phyloP scores from a whole-genome alignment of 2,329 filamentous ascomycete species.

The Sporothrix euskadiensis region DNA sequence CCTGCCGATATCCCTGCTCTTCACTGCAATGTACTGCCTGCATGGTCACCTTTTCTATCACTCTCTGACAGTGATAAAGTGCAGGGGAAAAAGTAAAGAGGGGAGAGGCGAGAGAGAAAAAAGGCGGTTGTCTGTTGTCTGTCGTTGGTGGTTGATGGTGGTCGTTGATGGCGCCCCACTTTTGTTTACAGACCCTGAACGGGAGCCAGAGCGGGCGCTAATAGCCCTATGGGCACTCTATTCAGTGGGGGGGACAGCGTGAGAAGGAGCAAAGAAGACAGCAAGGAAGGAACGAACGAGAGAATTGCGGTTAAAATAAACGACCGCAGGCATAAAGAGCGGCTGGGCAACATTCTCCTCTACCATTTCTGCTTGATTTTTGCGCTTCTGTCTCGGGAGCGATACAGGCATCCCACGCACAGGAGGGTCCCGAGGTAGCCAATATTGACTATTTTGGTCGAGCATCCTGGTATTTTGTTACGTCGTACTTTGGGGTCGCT shows the following conservation, averaged over 20 bases:
- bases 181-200: neutral
- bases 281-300: neutral
- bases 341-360: neutral
- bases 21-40: neutral
- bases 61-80: neutral
- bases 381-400: neutral
- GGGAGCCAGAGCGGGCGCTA: constrained; percentile 17
- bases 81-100: neutral
- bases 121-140: neutral
- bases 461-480: neutral
- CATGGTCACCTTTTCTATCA: neutral
- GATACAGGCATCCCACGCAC: neutral
- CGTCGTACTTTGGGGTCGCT: neutral
- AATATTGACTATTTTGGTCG: constrained; percentile 6
- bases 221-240: constrained; percentile 13
- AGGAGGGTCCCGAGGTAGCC: neutral
- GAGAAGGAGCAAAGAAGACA: neutral
- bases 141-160: neutral
- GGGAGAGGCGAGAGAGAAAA: neutral
- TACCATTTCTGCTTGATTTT: neutral
- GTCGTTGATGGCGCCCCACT: neutral
- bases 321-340: neutral
- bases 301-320: neutral
- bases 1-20: neutral
- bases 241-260: neutral